These are phyloP conservation scores for Paramecium bursaria DNA, from an alignment of 73 alveolate species.

Conservation along the genomic window DNA sequence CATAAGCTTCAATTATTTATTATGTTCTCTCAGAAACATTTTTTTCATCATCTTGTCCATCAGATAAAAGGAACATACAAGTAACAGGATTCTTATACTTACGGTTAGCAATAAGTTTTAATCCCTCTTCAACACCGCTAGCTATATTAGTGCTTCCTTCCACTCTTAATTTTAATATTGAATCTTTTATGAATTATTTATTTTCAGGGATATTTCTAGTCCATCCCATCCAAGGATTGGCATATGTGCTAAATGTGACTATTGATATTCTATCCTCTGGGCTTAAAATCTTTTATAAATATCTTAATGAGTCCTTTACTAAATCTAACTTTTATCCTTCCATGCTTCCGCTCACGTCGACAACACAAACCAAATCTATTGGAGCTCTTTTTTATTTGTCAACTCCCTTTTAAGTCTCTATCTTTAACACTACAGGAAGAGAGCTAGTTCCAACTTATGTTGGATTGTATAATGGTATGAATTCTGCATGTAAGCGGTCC, in stretches of 20 bases:
- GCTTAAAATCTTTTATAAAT: not conserved
- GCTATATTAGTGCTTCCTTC: slow-evolving; percentile 57
- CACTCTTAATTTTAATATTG: slow-evolving; percentile 21
- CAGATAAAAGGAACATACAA: slow-evolving; percentile 50
- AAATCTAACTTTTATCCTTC: slow-evolving; percentile 48
- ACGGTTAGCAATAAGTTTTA: slow-evolving; percentile 44
- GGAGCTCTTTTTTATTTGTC: slow-evolving; percentile 40
- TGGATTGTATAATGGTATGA: too few relatives aligned
- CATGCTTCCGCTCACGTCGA: slow-evolving; percentile 65
- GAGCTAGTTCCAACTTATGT: too few relatives aligned
- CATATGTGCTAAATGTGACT: not conserved
- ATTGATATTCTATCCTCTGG: not conserved
- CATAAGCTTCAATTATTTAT: not conserved
- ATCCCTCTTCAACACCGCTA: slow-evolving; percentile 54
- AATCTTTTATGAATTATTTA: slow-evolving; percentile 3
- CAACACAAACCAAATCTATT: slow-evolving; percentile 53
- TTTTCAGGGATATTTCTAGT: slow-evolving; percentile 43
- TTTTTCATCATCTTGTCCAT: slow-evolving; percentile 62
- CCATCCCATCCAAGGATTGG: not conserved
- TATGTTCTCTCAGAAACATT: not conserved
- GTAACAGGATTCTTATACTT: slow-evolving; percentile 65
- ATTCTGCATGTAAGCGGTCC: too few relatives aligned
- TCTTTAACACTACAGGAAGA: slow-evolving; percentile 37
- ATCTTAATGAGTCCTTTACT: slow-evolving; percentile 52
- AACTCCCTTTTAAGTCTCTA: not conserved